These are phyloP conservation scores for Syzygium oleosum DNA, from an alignment of 345 rosid species.

Conservation along the genomic window DNA sequence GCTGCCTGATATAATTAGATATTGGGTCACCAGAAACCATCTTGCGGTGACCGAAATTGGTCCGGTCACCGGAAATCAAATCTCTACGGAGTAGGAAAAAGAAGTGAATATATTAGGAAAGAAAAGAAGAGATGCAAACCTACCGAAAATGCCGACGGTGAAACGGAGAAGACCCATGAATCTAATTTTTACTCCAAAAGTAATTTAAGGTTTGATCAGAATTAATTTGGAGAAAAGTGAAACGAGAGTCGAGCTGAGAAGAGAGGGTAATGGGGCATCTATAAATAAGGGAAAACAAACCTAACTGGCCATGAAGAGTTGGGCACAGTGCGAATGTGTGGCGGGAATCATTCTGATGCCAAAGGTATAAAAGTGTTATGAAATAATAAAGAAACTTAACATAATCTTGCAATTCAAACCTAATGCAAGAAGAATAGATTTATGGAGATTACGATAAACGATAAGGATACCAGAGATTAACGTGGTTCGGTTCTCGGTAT, in stretches of 20 bases:
- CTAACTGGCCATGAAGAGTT: not conserved
- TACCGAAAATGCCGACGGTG: not conserved
- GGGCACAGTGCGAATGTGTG: not conserved
- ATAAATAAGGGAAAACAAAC: not conserved
- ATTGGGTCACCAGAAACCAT: not conserved
- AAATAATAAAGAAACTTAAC: not conserved
- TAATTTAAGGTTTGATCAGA: not conserved
- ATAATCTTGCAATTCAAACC: not conserved
- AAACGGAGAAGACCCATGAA: not conserved
- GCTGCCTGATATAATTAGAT: not conserved
- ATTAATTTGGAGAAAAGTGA: not conserved
- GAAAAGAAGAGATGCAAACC: not conserved
- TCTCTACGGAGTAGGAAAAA: not conserved
- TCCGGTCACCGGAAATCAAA: not conserved
- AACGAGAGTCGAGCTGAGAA: not conserved
- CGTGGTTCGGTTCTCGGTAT: not conserved
- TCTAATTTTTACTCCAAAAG: not conserved
- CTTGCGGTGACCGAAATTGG: not conserved
- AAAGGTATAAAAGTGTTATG: not conserved
- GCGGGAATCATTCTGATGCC: not conserved
- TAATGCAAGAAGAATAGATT: not conserved
- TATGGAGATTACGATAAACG: not conserved
- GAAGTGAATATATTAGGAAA: not conserved
- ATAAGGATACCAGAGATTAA: not conserved
- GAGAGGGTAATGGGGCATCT: not conserved